These are phyloP conservation scores for Stagonosporopsis vannaccii DNA, from an alignment of 2,329 filamentous ascomycete genomes.

Conservation along the genomic window DNA sequence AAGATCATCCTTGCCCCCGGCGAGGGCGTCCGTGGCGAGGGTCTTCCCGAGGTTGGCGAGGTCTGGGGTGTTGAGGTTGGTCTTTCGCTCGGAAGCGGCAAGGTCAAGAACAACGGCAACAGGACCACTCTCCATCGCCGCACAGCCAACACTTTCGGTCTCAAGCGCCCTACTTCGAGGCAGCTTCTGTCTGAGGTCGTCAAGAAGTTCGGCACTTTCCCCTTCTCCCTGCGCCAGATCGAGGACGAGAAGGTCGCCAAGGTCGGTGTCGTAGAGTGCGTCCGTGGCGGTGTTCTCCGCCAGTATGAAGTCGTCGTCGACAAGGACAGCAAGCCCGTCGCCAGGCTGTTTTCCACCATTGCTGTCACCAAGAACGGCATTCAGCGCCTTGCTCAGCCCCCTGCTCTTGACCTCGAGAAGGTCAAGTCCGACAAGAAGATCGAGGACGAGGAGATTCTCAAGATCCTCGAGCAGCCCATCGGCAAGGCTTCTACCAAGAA, in stretches of 20 bases:
- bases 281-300: slow-evolving; percentile 88
- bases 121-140: slow-evolving; percentile 90
- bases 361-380: slow-evolving; percentile 98
- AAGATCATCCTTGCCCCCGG: slow-evolving; percentile 93
- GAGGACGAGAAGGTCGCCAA: slow-evolving; percentile 95
- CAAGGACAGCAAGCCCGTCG: slow-evolving; percentile 85
- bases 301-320: slow-evolving; percentile 97
- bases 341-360: slow-evolving; percentile 86
- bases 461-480: slow-evolving; percentile 90
- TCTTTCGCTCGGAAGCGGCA: slow-evolving; percentile 87
- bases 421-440: slow-evolving; percentile 98
- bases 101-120: slow-evolving; percentile 91
- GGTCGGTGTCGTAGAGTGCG: slow-evolving; percentile 96
- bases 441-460: slow-evolving; percentile 90
- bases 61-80: slow-evolving; percentile 98
- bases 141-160: slow-evolving; percentile 86
- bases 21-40: slow-evolving; percentile 90
- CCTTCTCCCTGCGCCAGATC: slow-evolving; percentile 95
- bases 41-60: slow-evolving; percentile 84
- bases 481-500: slow-evolving; percentile 72
- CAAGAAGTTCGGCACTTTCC: slow-evolving; percentile 97
- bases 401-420: slow-evolving; percentile 78
- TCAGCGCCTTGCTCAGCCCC: slow-evolving; percentile 80
- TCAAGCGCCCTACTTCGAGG: slow-evolving; percentile 93
- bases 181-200: slow-evolving; percentile 93